A percentile compares a stretch with the other conserved stretches of the same genome.
phyloP scores from a whole-genome alignment of 345 rosid genomes.

The Corchorus capsularis region DNA sequence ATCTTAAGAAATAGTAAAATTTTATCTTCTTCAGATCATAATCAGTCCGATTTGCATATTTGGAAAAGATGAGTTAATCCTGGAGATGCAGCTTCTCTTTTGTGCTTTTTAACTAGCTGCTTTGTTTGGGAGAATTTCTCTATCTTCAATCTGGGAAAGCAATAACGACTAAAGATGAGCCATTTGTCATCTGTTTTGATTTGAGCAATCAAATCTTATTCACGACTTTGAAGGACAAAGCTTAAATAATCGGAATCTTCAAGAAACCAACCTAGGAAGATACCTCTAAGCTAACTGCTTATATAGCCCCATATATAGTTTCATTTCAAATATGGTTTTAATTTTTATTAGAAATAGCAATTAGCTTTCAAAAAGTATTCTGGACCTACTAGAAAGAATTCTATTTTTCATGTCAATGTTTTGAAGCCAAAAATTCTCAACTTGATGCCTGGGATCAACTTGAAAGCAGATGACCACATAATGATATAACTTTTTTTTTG shows the following conservation, averaged over 20 bases:
- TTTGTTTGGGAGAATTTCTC: not conserved
- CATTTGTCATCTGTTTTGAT: constrained; percentile 9
- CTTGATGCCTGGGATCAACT: not conserved
- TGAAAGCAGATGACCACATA: not conserved
- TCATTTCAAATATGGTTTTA: not conserved
- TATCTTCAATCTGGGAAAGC: constrained; percentile 6
- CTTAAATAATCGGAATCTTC: not conserved
- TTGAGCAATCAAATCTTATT: not conserved
- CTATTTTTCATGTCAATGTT: too few species aligned
- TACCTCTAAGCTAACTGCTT: not conserved
- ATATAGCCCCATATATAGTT: not conserved
- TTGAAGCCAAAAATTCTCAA: too few species aligned
- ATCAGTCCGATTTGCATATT: constrained; percentile 5
- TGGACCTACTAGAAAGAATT: too few species aligned
- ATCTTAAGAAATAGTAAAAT: constrained; percentile 16
- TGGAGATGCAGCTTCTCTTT: not conserved
- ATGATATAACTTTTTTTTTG: too few species aligned
- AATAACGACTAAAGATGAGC: not conserved
- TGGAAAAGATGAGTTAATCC: not conserved
- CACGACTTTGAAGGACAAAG: not conserved
- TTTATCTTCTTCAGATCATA: constrained; percentile 14
- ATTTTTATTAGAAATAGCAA: too few species aligned
- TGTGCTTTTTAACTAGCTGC: not conserved
- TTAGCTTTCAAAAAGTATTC: too few species aligned
- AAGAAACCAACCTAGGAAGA: not conserved